Evolutionary conservation across 1,284 basidiomycete species (phyloP).

Genomic region (Leccinum griseonigrum): DNA sequence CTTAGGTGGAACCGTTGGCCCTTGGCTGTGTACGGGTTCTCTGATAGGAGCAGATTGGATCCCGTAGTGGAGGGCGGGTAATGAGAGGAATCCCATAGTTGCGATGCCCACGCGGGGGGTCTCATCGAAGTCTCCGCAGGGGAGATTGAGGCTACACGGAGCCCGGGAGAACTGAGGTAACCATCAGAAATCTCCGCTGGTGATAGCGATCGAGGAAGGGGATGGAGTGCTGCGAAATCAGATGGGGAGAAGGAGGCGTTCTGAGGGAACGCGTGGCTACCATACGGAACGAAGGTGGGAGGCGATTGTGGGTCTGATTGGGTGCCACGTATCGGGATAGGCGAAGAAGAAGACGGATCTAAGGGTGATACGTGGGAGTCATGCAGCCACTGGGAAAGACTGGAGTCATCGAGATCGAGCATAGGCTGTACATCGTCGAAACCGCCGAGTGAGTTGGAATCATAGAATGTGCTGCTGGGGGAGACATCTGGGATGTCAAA

Average conservation of each 20-base stretch:
- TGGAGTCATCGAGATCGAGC: constrained; percentile 43
- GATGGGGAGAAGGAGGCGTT: constrained; percentile 55
- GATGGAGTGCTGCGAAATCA: constrained; percentile 55
- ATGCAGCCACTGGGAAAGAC: constrained; percentile 56
- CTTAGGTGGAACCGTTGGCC: constrained; percentile 34
- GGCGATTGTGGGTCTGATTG: constrained; percentile 39
- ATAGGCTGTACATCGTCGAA: constrained; percentile 32
- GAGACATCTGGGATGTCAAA: constrained; percentile 37
- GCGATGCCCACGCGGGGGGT: constrained; percentile 57
- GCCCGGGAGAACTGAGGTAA: constrained; percentile 33
- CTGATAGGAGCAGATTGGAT: constrained; percentile 45
- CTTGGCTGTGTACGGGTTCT: constrained; percentile 34
- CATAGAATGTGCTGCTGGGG: constrained; percentile 31
- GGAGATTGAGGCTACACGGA: constrained; percentile 51
- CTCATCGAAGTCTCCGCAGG: constrained; percentile 53
- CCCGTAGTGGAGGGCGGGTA: constrained; percentile 35
- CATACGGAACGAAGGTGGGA: constrained; percentile 42
- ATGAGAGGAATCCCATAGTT: constrained; percentile 51
- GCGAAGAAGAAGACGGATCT: constrained; percentile 49
- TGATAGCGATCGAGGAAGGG: constrained; percentile 55
- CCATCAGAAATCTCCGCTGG: constrained; percentile 51
- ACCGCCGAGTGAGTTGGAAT: constrained; percentile 24
- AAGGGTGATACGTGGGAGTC: constrained; percentile 46
- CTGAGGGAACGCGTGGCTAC: constrained; percentile 45
- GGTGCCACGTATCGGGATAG: constrained; percentile 59